Base-by-base conservation (phyloP, 2,329 filamentous ascomycete genomes). In the Exserohilum rostratum region DNA sequence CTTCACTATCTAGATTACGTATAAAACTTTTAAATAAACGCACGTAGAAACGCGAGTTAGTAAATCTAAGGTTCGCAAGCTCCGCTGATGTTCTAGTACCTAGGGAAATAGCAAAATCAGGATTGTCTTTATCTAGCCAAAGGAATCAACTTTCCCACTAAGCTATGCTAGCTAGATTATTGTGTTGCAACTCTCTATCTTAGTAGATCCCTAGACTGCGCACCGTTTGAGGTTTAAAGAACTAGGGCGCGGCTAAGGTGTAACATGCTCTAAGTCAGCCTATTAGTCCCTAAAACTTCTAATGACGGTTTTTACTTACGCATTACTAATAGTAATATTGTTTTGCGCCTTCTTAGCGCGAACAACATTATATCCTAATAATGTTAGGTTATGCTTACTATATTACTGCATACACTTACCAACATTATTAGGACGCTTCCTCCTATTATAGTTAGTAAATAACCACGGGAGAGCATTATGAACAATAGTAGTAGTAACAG, bases 401-500 rank as follows among this genome's bases (percentile, higher is more conserved):
- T 11, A 31, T 3, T 20, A 20, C 27, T 20, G 12, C 13, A 34
- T 13, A 34, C 22, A 34, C 50, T 20, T 30, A 48, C 50, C 31
- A 35, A 44, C 17, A 13, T 37, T 33, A 22, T 11, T 37, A n/a
- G 54, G 46, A 11, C 62, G 39, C 6, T 40, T 37, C 20, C 57
- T 49, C 12, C 64, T 56, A 42, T 72, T 72, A 22, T 73, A 72
- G 46, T 72, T 72, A 0, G 69, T 56, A 27, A 73, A 64, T n/a
- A 73, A 37, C 55, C 53, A 66, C 12, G 60, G 54, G 2, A 54
- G 17, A 10, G 56, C 53, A 13, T 64, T 48, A n/a, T 55, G 48
- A 6, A 63, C 63, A 5, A 60, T 58, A 3, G 62, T 70, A 7
- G 68, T 68, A 4, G 66, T 71, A 10, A 73, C 64, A 6, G 65